Evolutionary conservation across 371 early-diverging fungal genomes (phyloP), one percentile per base, ranked within the genome.

Genomic region (Haplosporangium sp.): DNA sequence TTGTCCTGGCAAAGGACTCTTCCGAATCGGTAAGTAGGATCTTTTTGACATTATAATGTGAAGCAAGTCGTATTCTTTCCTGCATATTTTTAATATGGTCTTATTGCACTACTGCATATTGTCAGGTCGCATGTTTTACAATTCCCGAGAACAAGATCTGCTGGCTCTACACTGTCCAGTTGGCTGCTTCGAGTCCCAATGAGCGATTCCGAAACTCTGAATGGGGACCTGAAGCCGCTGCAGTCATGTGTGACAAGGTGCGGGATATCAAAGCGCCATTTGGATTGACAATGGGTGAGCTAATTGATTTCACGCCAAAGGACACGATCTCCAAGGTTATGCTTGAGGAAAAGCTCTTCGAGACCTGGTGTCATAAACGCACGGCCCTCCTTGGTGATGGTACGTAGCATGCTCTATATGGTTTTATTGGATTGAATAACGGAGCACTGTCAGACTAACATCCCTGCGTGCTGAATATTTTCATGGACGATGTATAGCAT

Each of bases 311-410:
- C 9, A 69, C 76, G 1, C 59, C 62, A 0, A 64, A 37, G 54
- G 70, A 69, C 9, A 21, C 59, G 7, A 59, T 75, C 58, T 65
- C 70, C 36, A 75, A 69, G 47, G 76, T 75, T 23, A 69, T 66
- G 66, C 42, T 75, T 13, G 73, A 73, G 20, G 72, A 71, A 16
- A 67, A 73, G 55, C 42, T 67, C 6, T 62, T 62, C 20, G 43
- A 64, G 57, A 74, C 64, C 0, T 74, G 69, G 69, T 41, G 43
- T 42, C 59, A 73, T 55, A 43, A 60, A 21, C 67, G 68, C 1
- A 67, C 64, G 13, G 74, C 36, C 1, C 55, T 73, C 7, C 45
- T 73, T 36, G 74, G 74, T 21, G 74, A 73, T 67, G 74, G 74
- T 67, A 67, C 42, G 58, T 12, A 20, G 3, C 9, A n/a, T 10